Evolutionary conservation across 306 rosid genomes (phyloP), one percentile per base, ranked within the genome.

Genomic region (Vigna reflexopilosa): DNA sequence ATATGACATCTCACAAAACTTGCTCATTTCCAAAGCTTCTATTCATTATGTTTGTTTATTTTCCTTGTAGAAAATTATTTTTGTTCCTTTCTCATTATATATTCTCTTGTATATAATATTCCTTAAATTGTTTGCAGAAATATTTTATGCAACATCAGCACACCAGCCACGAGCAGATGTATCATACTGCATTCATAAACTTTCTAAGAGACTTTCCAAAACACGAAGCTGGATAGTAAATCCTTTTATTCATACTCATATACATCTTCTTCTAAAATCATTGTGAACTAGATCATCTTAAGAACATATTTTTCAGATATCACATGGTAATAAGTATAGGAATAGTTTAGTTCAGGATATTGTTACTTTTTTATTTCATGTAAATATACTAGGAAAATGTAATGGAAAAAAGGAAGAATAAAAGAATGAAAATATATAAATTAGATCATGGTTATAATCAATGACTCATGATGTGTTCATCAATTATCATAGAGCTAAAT

Each of bases 131-230:
- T 73, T 16, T 78, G 70, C 77, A 93, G 99, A 84, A 88, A 90
- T 96, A 61, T 89, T 88, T 58, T 86, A 90, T 4, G 97, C 98
- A 0, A 96, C 99, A 20, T 87, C 98, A 16, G 89, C 90, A 57
- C 87, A 80, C 13, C 95, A 91, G 26, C 99, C 98, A 9, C 84
- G 99, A 38, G 98, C 98, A 40, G 99, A 92, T 87, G 98, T 95
- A 85, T 93, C 94, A 67, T 91, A 93, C 34, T 96, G 99, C 89
- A 93, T 96, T 78, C 99, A 96, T 12, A 88, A 91, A 28, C 87
- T 93, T 81, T 76, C 96, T 57, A 96, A 87, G 87, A 91, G 99
- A 84, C 86, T 96, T 65, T 73, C 89, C 76, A 96, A 93, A 91
- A 96, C 99, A 0, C 56, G 80, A 82, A 90, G 80, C 80, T 96